Evolutionary conservation across 805 yeast genomes (phyloP).

Genomic region (Candida railenensis): DNA sequence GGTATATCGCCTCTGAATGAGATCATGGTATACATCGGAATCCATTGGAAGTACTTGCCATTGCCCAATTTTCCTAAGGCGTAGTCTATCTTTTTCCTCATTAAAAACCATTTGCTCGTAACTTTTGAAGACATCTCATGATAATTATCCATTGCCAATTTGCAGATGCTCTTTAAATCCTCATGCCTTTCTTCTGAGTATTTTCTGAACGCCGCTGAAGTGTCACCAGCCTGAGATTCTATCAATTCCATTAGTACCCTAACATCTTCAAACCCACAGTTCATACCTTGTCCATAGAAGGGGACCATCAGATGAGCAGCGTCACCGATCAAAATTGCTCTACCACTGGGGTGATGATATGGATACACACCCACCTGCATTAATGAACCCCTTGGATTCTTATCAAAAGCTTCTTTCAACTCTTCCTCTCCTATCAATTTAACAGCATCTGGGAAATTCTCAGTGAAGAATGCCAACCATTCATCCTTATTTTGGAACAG

Average conservation of each 20-base stretch:
- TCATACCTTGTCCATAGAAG: constrained; percentile 97
- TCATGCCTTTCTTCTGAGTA: constrained; percentile 57
- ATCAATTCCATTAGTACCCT: constrained; percentile 56
- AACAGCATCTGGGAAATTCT: constrained; percentile 74
- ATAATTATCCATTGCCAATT: constrained; percentile 78
- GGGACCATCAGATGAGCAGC: constrained; percentile 98
- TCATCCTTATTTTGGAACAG: constrained; percentile 43
- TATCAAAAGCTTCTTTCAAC: constrained; percentile 48
- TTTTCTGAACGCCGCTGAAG: constrained; percentile 48
- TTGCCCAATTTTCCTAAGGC: constrained; percentile 57
- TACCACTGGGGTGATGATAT: constrained; percentile 60
- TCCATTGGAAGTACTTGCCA: constrained; percentile 53
- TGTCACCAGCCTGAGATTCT: constrained; percentile 30
- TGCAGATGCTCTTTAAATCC: constrained; percentile 74
- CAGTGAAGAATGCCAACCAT: constrained; percentile 53
- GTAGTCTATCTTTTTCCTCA: constrained; percentile 70
- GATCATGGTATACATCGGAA: constrained; percentile 90
- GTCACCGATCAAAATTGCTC: constrained; percentile 77
- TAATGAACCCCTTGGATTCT: constrained; percentile 75
- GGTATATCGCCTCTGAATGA: constrained; percentile 82
- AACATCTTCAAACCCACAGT: constrained; percentile 93
- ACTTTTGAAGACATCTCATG: constrained; percentile 86
- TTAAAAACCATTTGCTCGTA: constrained; percentile 53
- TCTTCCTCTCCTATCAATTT: constrained; percentile 60
- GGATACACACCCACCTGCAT: constrained; percentile 70